phyloP scores from a whole-genome alignment of 2,329 filamentous ascomycete genomes.

The Tolypocladium pustulatum region DNA sequence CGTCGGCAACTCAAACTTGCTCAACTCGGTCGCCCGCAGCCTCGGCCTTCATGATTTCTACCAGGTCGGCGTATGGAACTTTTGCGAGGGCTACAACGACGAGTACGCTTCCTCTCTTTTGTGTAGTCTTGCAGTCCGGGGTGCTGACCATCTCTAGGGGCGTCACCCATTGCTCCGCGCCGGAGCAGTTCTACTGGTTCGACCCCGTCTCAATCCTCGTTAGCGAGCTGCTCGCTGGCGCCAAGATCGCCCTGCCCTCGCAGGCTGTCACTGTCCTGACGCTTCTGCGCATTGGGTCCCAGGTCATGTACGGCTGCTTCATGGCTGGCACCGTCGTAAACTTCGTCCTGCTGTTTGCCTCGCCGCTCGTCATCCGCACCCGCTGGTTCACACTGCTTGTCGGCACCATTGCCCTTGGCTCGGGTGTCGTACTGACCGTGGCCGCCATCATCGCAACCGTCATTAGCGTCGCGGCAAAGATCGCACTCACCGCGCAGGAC shows the following conservation, averaged over 20 bases:
- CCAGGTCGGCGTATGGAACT: constrained; percentile 84
- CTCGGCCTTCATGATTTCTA: constrained; percentile 92
- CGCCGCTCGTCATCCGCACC: constrained; percentile 44
- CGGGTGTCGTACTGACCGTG: constrained; percentile 56
- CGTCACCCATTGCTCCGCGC: constrained; percentile 64
- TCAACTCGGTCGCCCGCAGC: constrained; percentile 80
- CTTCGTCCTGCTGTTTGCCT: constrained; percentile 60
- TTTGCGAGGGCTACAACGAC: constrained; percentile 74
- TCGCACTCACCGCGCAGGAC: constrained; percentile 59
- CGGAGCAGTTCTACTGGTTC: constrained; percentile 73
- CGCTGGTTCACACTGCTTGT: constrained; percentile 58
- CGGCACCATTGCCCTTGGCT: constrained; percentile 55
- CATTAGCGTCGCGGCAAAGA: constrained; percentile 73
- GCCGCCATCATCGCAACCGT: constrained; percentile 69
- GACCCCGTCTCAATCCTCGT: constrained; percentile 77
- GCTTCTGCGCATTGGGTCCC: constrained; percentile 63
- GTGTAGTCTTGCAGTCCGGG: neutral
- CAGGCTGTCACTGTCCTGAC: constrained; percentile 63
- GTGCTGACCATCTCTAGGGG: constrained; percentile 32
- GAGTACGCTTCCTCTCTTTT: constrained; percentile 29
- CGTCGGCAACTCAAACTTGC: constrained; percentile 60
- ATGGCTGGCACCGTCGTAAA: constrained; percentile 59
- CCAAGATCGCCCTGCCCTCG: constrained; percentile 69
- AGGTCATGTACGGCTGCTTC: constrained; percentile 87
- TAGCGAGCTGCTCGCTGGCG: constrained; percentile 69